Evolutionary conservation across 371 early-diverging fungal species (phyloP), one percentile per base, ranked within the genome.

Genomic region (Basidiobolus meristosporus): DNA sequence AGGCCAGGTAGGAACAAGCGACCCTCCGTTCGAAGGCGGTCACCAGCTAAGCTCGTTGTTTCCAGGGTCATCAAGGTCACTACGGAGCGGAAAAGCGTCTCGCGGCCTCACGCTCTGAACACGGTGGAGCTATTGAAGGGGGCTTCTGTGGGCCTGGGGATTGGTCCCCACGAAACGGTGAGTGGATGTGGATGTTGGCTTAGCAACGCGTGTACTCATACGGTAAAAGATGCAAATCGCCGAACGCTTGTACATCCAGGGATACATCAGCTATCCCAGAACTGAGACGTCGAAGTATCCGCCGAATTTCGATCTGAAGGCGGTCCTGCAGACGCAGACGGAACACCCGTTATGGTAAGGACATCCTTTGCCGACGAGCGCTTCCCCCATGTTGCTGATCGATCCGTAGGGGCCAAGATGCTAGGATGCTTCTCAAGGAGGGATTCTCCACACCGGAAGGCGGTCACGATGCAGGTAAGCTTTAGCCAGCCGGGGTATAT

Each of bases 251-350:
- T 93, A 96, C 59, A 71, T 70, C 11, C 50, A 62, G 23, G 99
- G 99, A 18, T 76, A 84, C 38, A 90, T 99, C 42, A 87, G 87
- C 52, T 99, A 99, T 59, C 99, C 99, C 6, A 77, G 99, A 51
- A 99, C 99, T 6, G 99, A 99, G 58, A 99, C 99, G 1, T 92
- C 98, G 56, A 68, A 80, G 42, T 99, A 90, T 51, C 78, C 78
- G 39, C 40, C 46, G 5, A 59, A 50, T 21, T 80, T 78, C 57
- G 66, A 77, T 50, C 47, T 66, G 9, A 43, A 62, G 18, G 20
- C 22, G n/a, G 59, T 65, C 1, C 36, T 67, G 7, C 17, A 43
- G 29, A 59, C 59, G 31, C 68, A 63, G 42, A 28, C 46, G n/a
- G 11, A 14, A 1, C 59, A 65, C 41, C 43, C 57, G 1, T 18